phyloP scores from a whole-genome alignment of 2,329 filamentous ascomycete species.

The Colletotrichum kahawae region DNA sequence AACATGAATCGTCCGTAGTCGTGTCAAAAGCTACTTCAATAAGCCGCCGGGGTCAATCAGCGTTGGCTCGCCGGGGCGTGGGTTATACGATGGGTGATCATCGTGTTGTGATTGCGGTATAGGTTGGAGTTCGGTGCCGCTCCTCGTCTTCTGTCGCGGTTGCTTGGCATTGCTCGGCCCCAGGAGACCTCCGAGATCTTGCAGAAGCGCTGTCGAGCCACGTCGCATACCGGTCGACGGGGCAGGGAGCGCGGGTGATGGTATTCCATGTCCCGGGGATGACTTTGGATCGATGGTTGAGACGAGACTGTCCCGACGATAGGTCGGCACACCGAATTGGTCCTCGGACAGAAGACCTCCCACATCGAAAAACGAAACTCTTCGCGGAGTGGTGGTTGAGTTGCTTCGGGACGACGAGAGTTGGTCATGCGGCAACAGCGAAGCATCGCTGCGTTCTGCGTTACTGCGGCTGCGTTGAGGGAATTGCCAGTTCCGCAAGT shows the following conservation, averaged over 20 bases:
- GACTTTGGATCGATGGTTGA: constrained; percentile 46
- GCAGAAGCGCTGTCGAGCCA: constrained; percentile 62
- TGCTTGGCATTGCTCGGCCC: constrained; percentile 42
- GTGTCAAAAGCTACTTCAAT: constrained; percentile 29
- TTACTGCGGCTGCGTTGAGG: constrained; percentile 43
- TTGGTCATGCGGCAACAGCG: constrained; percentile 42
- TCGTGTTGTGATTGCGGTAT: constrained; percentile 48
- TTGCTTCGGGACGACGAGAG: constrained; percentile 42
- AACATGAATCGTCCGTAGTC: neutral
- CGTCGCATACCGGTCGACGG: constrained; percentile 50
- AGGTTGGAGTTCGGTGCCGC: constrained; percentile 49
- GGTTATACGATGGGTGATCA: constrained; percentile 30
- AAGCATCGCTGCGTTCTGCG: constrained; percentile 50
- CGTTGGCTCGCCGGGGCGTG: constrained; percentile 34
- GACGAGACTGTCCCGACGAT: constrained; percentile 45
- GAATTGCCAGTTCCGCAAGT: constrained; percentile 54
- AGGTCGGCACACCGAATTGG: constrained; percentile 32
- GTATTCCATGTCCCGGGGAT: constrained; percentile 33
- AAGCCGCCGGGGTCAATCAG: constrained; percentile 47
- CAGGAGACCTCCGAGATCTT: constrained; percentile 62
- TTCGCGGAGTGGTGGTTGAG: constrained; percentile 52
- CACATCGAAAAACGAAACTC: constrained; percentile 84
- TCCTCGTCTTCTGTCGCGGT: constrained; percentile 33
- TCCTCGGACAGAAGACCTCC: constrained; percentile 74
- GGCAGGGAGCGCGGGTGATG: constrained; percentile 51